Evolutionary conservation across 805 yeast genomes (phyloP).

Genomic region (Schwanniomyces occidentalis): DNA sequence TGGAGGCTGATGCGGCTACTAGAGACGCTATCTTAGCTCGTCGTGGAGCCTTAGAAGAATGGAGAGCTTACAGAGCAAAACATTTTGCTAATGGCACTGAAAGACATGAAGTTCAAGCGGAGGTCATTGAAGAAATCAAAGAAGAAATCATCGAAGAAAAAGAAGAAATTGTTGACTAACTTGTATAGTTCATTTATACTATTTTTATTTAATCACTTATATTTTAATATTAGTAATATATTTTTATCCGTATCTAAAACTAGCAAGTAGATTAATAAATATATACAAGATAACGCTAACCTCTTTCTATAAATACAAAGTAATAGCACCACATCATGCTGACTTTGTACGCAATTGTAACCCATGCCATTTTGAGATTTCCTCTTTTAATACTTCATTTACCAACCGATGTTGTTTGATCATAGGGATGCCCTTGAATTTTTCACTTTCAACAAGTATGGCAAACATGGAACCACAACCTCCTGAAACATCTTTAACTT

Average conservation of each 20-base stretch:
- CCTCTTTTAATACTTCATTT: constrained; percentile 77
- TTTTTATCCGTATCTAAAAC: constrained; percentile 1
- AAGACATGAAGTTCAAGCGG: constrained; percentile 49
- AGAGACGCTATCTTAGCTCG: constrained; percentile 86
- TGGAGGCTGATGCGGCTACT: constrained; percentile 91
- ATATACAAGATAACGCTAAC: background rate
- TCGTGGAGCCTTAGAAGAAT: constrained; percentile 77
- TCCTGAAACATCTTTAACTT: constrained; percentile 80
- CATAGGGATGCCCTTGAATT: constrained; percentile 80
- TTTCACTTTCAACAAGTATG: constrained; percentile 67
- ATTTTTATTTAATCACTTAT: background rate
- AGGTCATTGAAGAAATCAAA: constrained; percentile 68
- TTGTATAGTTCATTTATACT: background rate
- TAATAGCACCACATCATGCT: constrained; percentile 9
- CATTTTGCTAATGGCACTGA: constrained; percentile 35
- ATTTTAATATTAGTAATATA: background rate
- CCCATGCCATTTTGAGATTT: constrained; percentile 93
- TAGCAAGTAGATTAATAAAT: constrained; percentile 4
- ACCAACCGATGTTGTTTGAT: constrained; percentile 92
- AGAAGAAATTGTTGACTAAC: constrained; percentile 63
- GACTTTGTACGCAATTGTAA: constrained; percentile 78
- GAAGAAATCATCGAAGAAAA: constrained; percentile 73
- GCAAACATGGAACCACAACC: constrained; percentile 99
- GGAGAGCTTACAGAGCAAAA: constrained; percentile 75
- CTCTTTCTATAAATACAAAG: no score